These are phyloP conservation scores for Syzygium oleosum DNA, from an alignment of 345 rosid genomes.

Conservation along the genomic window DNA sequence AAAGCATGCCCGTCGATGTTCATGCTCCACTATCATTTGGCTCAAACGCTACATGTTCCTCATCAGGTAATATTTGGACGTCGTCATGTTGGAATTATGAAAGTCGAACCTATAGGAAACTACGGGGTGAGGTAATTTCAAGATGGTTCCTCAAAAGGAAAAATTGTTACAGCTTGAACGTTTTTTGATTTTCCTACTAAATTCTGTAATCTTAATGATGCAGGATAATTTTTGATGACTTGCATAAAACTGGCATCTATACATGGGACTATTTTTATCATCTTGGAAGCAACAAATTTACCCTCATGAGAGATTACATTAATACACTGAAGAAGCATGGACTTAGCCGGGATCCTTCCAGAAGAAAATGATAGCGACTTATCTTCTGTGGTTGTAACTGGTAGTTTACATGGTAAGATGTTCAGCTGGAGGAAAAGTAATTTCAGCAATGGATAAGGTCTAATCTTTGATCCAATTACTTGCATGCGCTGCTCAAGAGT, in stretches of 20 bases:
- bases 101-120: conserved; percentile 89
- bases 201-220: background rate
- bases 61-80: conserved; percentile 79
- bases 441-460: background rate
- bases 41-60: background rate
- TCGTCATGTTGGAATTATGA: conserved; percentile 91
- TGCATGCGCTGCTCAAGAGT: background rate
- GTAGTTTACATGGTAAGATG: background rate
- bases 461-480: background rate
- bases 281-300: conserved; percentile 79
- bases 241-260: conserved; percentile 92
- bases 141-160: background rate
- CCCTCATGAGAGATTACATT: conserved; percentile 71
- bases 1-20: background rate
- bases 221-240: conserved; percentile 85
- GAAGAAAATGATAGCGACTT: conserved; percentile 27
- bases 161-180: background rate
- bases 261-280: conserved; percentile 83
- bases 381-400: background rate
- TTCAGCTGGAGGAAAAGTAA: background rate
- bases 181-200: background rate
- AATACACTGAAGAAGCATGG: conserved; percentile 67
- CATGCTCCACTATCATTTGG: background rate
- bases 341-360: conserved; percentile 77
- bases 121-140: conserved; percentile 81